Evolutionary conservation across 2,329 filamentous ascomycete species (phyloP).

Genomic region (Aschersonia sp.): DNA sequence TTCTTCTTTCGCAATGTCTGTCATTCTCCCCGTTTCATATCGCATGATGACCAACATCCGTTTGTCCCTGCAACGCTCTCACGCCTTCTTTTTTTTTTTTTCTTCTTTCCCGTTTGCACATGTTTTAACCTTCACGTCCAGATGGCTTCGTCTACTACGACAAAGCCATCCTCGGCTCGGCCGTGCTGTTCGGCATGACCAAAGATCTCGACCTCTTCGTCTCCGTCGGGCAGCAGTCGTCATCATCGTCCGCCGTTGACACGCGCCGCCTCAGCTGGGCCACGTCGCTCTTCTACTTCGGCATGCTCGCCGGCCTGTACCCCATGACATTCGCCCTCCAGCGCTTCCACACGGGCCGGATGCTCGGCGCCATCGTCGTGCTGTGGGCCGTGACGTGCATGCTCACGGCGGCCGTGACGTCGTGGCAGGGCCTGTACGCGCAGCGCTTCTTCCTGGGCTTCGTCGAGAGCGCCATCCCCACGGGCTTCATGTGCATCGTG

Average conservation of each 20-base stretch:
- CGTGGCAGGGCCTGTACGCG: slow-evolving; percentile 46
- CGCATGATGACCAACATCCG: not conserved
- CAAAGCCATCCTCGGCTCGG: slow-evolving; percentile 58
- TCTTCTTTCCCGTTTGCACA: not conserved
- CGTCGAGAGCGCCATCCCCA: slow-evolving; percentile 50
- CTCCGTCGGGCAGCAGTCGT: slow-evolving; percentile 17
- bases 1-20: not conserved
- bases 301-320: slow-evolving; percentile 60
- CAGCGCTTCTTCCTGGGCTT: slow-evolving; percentile 53
- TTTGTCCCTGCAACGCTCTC: not conserved
- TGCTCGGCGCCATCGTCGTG: slow-evolving; percentile 48
- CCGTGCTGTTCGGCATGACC: slow-evolving; percentile 65
- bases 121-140: slow-evolving; percentile 19
- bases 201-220: slow-evolving; percentile 47
- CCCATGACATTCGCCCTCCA: slow-evolving; percentile 60
- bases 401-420: slow-evolving; percentile 51
- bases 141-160: slow-evolving; percentile 29
- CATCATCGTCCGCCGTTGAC: slow-evolving; percentile 39
- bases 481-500: slow-evolving; percentile 51
- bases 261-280: slow-evolving; percentile 62
- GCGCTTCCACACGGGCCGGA: slow-evolving; percentile 48
- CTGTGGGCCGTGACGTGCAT: slow-evolving; percentile 55
- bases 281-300: slow-evolving; percentile 68
- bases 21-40: not conserved
- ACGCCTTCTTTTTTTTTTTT: not conserved